These are phyloP conservation scores for Reutealis trisperma DNA, from an alignment of 345 rosid genomes.

Conservation along the genomic window DNA sequence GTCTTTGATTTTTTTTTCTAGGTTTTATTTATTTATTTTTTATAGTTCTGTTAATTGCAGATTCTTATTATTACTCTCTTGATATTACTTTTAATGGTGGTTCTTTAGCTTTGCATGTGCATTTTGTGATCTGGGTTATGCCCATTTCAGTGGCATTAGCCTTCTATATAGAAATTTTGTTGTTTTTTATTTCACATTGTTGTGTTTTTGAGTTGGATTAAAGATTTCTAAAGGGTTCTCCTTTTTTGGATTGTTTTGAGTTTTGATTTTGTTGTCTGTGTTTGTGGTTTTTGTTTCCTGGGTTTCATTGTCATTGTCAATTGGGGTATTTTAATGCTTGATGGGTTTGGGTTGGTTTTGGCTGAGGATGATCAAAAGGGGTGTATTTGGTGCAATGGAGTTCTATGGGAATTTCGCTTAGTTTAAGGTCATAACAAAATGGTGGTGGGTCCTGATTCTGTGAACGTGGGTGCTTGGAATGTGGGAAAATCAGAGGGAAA, in stretches of 20 bases:
- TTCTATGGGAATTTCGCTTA: not conserved
- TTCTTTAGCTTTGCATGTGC: constrained; percentile 20
- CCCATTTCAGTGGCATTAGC: constrained; percentile 4
- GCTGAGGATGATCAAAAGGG: not conserved
- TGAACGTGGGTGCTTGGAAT: constrained; percentile 26
- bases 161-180: constrained; percentile 1
- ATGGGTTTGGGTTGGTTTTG: constrained; percentile 9
- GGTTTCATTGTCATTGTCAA: not conserved
- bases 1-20: constrained; percentile 3
- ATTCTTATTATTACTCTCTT: constrained; percentile 1
- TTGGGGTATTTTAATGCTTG: constrained; percentile 2
- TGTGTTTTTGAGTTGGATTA: constrained; percentile 8
- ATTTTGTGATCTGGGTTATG: constrained; percentile 18
- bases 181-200: constrained; percentile 12
- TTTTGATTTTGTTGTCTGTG: constrained; percentile 2
- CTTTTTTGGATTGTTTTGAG: constrained; percentile 7
- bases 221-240: not conserved
- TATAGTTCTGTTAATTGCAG: not conserved
- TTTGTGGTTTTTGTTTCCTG: not conserved
- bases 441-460: constrained; percentile 36
- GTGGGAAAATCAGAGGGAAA: constrained; percentile 30
- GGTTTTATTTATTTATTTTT: constrained; percentile 2
- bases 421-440: constrained; percentile 15
- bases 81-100: not conserved
- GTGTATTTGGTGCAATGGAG: not conserved